Evolutionary conservation across 441 rosid genomes (phyloP), one percentile per base, ranked within the genome.

Genomic region (Breynia disticha): DNA sequence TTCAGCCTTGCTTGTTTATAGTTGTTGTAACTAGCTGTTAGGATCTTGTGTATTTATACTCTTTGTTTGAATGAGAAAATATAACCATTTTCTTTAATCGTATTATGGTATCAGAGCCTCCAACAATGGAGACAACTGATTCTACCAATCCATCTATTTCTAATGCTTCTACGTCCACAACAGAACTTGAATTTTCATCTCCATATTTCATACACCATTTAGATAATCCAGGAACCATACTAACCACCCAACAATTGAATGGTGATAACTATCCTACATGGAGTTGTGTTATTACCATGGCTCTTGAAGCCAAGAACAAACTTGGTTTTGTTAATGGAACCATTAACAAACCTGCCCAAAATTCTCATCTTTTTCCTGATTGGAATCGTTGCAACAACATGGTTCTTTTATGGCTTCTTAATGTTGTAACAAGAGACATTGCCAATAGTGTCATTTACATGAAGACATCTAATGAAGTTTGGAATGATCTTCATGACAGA

Each of bases 361-460:
- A 7, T 3, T 39, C 38, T 42, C 63, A 32, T 35, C 3, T 19
- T 16, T 41, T 19, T 59, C 16, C 39, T 20, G 4, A 46, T 59
- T 57, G 46, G 52, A 57, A 22, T 14, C 53, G 46, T 1, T 47
- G 37, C 46, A 57, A 35, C 35, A 57, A 21, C 8, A 50, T 59
- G 42, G 32, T 42, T 1, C 41, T 59, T 11, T 50, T n/a, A n/a
- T 50, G 63, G 48, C 43, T 50, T 7, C 55, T 59, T 13, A 59
- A 59, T 48, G 38, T 9, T 0, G 16, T 59, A 0, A 18, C 55
- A 0, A 50, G 12, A 22, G 63, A 59, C 9, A 50, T 59, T 15
- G 42, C 49, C 19, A 59, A 50, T 22, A 59, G 42, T 22, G 18
- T 59, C 7, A 50, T 59, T 48, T 57, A n/a, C 16, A 47, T 57